Evolutionary conservation across 2,329 filamentous ascomycete species (phyloP).

Genomic region (Fonsecaea monophora): DNA sequence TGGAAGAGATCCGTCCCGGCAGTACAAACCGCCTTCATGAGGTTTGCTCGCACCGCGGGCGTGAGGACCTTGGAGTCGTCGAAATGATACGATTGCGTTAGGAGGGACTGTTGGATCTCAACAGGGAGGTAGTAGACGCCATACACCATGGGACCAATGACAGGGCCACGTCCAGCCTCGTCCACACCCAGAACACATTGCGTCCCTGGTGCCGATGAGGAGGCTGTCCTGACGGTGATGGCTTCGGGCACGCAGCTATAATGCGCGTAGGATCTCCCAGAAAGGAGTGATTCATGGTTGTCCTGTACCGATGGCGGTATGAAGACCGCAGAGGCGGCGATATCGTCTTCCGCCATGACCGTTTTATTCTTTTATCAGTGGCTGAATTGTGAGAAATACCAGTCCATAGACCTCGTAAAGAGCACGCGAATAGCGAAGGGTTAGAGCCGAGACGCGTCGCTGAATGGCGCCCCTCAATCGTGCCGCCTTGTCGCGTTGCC

Average conservation of each 20-base stretch:
- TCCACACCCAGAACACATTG: conserved; percentile 86
- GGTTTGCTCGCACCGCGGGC: conserved; percentile 73
- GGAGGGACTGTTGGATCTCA: conserved; percentile 71
- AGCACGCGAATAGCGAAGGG: neutral
- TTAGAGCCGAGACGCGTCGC: neutral
- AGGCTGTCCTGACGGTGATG: conserved; percentile 53
- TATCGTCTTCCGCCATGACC: conserved; percentile 47
- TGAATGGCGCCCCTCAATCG: neutral
- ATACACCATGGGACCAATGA: conserved; percentile 79
- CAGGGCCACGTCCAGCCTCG: conserved; percentile 90
- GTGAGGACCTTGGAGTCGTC: conserved; percentile 95
- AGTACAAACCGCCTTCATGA: conserved; percentile 76
- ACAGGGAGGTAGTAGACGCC: conserved; percentile 73
- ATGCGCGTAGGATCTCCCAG: conserved; percentile 73
- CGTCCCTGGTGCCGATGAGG: conserved; percentile 46
- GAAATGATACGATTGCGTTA: conserved; percentile 82
- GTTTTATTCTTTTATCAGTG: neutral
- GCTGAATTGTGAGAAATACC: neutral
- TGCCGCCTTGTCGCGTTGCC: neutral
- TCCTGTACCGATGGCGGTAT: conserved; percentile 72
- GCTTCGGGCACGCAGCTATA: conserved; percentile 71
- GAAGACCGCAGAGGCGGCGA: conserved; percentile 53
- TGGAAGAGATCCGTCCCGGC: conserved; percentile 62
- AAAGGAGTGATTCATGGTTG: conserved; percentile 58
- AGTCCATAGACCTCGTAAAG: neutral